phyloP scores from a whole-genome alignment of 2,329 filamentous ascomycete genomes.

The Xylogone sp. region DNA sequence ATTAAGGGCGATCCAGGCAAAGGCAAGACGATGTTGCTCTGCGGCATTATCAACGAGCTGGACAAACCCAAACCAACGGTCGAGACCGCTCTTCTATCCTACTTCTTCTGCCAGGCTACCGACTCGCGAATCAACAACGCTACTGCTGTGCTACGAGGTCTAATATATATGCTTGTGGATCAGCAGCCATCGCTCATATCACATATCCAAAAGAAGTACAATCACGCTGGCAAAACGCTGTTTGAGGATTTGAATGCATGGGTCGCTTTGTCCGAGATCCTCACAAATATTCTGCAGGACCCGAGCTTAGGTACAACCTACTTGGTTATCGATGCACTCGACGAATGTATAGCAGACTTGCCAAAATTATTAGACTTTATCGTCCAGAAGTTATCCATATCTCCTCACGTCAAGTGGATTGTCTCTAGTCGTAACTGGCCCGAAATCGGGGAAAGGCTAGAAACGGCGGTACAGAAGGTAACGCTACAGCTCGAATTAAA shows the following conservation, averaged over 20 bases:
- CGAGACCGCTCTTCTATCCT: conserved; percentile 19
- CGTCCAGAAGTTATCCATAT: conserved; percentile 14
- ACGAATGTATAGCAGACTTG: conserved; percentile 10
- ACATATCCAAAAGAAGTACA: conserved; percentile 31
- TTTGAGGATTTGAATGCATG: conserved; percentile 32
- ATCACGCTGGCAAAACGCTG: conserved; percentile 23
- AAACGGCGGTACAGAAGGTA: conserved; percentile 7
- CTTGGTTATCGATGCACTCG: conserved; percentile 13
- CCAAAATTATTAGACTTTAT: conserved; percentile 3
- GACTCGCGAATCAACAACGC: conserved; percentile 34
- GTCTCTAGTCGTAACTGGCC: conserved; percentile 38
- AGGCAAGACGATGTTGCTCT: conserved; percentile 31
- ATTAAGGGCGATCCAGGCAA: conserved; percentile 32
- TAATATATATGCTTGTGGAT: conserved; percentile 35
- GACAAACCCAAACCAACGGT: conserved; percentile 11
- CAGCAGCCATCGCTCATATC: conserved; percentile 27
- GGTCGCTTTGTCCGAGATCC: conserved; percentile 25
- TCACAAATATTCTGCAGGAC: conserved; percentile 30
- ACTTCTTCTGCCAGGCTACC: conserved; percentile 40
- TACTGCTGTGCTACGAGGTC: conserved; percentile 35
- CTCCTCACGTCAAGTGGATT: conserved; percentile 34
- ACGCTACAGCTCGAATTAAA: conserved; percentile 35
- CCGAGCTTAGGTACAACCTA: conserved; percentile 3
- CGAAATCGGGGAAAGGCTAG: conserved; percentile 30
- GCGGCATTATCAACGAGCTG: conserved; percentile 24